Percentiles rank a stretch among this genome's conserved stretches.
Evolutionary conservation across 2,329 filamentous ascomycete species (phyloP).

Genomic region (Cladophialophora chaetospira): DNA sequence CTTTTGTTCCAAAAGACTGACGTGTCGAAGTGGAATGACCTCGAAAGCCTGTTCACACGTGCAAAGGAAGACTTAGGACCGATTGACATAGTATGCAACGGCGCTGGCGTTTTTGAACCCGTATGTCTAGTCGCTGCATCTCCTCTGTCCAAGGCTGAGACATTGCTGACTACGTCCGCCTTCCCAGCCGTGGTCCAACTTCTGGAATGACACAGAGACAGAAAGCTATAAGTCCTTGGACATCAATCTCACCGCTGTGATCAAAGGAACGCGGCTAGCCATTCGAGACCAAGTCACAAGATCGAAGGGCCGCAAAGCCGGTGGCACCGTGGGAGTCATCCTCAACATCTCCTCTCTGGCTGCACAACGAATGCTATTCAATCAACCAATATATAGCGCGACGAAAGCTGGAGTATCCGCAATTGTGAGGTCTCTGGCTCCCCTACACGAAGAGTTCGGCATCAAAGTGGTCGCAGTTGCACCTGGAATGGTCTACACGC

Average conservation of each 20-base stretch:
- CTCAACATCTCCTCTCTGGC: slow-evolving; percentile 52
- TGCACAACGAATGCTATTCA: slow-evolving; percentile 44
- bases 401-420: slow-evolving; percentile 53
- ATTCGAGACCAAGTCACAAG: slow-evolving; percentile 45
- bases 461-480: slow-evolving; percentile 63
- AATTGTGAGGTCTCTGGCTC: slow-evolving; percentile 52
- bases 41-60: slow-evolving; percentile 52
- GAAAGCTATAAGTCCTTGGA: slow-evolving; percentile 50
- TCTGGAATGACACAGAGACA: slow-evolving; percentile 38
- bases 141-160: neutral
- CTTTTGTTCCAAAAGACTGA: slow-evolving; percentile 49
- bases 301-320: slow-evolving; percentile 4
- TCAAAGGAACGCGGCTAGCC: slow-evolving; percentile 53
- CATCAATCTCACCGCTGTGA: slow-evolving; percentile 55
- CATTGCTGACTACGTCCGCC: neutral
- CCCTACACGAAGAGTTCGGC: slow-evolving; percentile 51
- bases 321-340: slow-evolving; percentile 44
- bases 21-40: slow-evolving; percentile 52
- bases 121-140: slow-evolving; percentile 1
- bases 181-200: slow-evolving; percentile 5
- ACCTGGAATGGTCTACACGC: slow-evolving; percentile 62
- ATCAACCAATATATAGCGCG: slow-evolving; percentile 50
- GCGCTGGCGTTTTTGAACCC: slow-evolving; percentile 45
- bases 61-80: slow-evolving; percentile 52
- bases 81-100: slow-evolving; percentile 50